phyloP scores from a whole-genome alignment of 176 grass and related monocot species.

The Chrysopogon serrulatus region DNA sequence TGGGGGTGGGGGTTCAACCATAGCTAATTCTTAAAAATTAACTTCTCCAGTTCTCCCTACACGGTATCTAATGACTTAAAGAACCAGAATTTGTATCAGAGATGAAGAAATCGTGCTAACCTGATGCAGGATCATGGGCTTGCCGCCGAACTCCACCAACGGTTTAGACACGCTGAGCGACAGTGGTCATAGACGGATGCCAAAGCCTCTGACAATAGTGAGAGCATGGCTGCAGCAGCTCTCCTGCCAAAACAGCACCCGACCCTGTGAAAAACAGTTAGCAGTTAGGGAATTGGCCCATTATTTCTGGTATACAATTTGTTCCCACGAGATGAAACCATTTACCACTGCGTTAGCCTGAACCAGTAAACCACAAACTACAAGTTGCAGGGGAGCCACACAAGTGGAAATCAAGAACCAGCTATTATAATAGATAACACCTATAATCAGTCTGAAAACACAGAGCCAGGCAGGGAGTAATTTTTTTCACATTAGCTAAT shows the following conservation, averaged over 20 bases:
- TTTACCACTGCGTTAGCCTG: too few species aligned
- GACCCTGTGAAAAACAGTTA: conserved; percentile 10
- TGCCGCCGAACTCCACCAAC: conserved; percentile 93
- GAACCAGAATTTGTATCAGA: not conserved
- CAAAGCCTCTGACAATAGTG: conserved; percentile 81
- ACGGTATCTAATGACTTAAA: not conserved
- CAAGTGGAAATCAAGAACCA: too few species aligned
- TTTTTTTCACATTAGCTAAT: too few species aligned
- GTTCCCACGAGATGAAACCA: too few species aligned
- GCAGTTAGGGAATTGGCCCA: not conserved
- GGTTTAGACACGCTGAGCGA: conserved; percentile 84
- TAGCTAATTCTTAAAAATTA: not conserved
- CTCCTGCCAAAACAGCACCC: conserved; percentile 1
- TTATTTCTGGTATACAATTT: too few species aligned
- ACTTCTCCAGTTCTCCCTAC: not conserved
- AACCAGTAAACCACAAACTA: too few species aligned
- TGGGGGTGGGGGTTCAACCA: too few species aligned
- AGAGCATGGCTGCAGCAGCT: conserved; percentile 46
- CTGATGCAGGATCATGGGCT: conserved; percentile 89
- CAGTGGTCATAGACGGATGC: conserved; percentile 61
- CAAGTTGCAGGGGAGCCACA: too few species aligned
- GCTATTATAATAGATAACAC: too few species aligned
- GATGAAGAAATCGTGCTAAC: conserved; percentile 30
- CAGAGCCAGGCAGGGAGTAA: too few species aligned
- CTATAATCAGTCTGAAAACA: too few species aligned